Conservation (phyloP, 805 yeast species). For the Schizosaccharomyces pombe region DNA sequence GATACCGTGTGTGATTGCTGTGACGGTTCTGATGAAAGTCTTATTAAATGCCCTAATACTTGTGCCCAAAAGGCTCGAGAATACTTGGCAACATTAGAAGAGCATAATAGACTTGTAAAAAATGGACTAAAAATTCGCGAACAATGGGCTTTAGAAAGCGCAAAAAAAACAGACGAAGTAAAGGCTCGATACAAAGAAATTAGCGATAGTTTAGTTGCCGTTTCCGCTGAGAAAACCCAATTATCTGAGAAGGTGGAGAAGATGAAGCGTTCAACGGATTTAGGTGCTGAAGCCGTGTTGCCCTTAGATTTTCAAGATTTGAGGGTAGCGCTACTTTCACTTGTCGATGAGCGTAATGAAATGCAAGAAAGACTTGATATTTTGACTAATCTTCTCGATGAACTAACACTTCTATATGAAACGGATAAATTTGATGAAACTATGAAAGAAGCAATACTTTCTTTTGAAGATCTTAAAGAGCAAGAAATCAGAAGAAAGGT, state of each 20-base stretch:
- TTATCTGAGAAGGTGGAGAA: background rate
- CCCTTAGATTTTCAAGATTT: background rate
- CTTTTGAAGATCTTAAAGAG: background rate
- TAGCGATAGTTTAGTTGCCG: background rate
- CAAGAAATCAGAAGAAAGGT: background rate
- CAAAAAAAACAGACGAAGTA: background rate
- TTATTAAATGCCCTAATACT: slow-evolving; percentile 26
- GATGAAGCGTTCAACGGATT: background rate
- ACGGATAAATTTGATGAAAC: background rate
- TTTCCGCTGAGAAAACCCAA: background rate
- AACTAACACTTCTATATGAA: background rate
- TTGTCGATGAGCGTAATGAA: background rate
- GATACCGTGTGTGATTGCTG: slow-evolving; percentile 96
- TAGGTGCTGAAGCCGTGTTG: background rate
- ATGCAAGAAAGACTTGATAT: background rate
- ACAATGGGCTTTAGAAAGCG: background rate
- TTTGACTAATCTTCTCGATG: background rate
- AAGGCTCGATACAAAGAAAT: background rate
- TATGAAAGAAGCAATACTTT: background rate
- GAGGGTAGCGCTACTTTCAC: background rate
- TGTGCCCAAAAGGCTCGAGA: slow-evolving; percentile 27
- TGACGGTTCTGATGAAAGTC: slow-evolving; percentile 76
- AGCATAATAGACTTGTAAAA: slow-evolving; percentile 6
- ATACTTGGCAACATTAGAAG: slow-evolving; percentile 15
- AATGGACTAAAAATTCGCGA: background rate